Conservation (phyloP, 2,329 filamentous ascomycete species). For the Atkinsonella hypoxylon region DNA sequence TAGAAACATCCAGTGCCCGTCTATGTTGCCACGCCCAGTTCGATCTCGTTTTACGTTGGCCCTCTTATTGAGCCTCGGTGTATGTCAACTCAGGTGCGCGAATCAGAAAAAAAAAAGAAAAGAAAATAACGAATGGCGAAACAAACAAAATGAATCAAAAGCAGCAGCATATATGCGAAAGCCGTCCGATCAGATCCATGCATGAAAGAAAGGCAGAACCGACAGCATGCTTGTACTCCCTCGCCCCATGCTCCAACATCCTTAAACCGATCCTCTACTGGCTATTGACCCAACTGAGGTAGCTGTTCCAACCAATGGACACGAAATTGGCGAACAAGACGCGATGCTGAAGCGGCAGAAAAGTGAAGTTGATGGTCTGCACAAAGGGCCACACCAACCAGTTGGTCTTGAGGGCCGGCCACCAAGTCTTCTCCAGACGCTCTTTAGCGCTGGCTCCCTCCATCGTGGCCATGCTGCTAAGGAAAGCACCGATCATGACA, state of each 20-base stretch:
- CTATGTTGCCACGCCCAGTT: background rate
- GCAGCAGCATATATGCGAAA: background rate
- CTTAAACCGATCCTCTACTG: slow-evolving; percentile 14
- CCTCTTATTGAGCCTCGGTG: background rate
- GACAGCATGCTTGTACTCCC: slow-evolving; percentile 1
- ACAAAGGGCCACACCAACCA: slow-evolving; percentile 81
- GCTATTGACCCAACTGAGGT: slow-evolving; percentile 50
- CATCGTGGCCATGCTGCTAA: slow-evolving; percentile 72
- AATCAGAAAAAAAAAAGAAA: too few species aligned
- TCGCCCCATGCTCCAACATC: slow-evolving; percentile 1
- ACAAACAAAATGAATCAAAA: slow-evolving; percentile 1
- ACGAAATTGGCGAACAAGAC: slow-evolving; percentile 80
- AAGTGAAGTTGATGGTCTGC: slow-evolving; percentile 77
- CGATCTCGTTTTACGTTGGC: background rate
- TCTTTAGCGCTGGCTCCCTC: slow-evolving; percentile 52
- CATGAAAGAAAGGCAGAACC: background rate
- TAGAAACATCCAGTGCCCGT: background rate
- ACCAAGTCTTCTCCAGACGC: slow-evolving; percentile 62
- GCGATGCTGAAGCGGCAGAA: slow-evolving; percentile 72
- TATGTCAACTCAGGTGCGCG: background rate
- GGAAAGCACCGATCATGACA: slow-evolving; percentile 69
- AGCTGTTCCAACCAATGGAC: slow-evolving; percentile 54
- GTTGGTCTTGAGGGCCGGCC: slow-evolving; percentile 64
- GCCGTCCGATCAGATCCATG: background rate
- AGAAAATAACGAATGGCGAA: background rate